These are phyloP conservation scores for Cutaneotrichosporon cyanovorans DNA, from an alignment of 1,284 basidiomycete genomes.

Conservation along the genomic window DNA sequence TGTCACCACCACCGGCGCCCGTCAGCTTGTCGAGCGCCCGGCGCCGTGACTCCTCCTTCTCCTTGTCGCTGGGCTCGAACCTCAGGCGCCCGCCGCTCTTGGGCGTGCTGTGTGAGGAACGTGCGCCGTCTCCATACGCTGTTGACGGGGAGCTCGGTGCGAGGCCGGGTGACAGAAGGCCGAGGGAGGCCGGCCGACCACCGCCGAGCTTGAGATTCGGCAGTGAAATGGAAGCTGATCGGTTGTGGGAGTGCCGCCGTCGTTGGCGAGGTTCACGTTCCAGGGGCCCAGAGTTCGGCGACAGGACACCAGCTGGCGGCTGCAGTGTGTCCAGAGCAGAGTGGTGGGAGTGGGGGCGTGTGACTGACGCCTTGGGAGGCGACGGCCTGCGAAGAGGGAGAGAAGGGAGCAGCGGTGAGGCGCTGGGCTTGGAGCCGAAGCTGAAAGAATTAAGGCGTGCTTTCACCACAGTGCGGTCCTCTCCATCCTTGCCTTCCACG, in stretches of 20 bases:
- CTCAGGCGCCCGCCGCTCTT: conserved; percentile 23
- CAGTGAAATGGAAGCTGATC: conserved; percentile 42
- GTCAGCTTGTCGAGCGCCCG: conserved; percentile 41
- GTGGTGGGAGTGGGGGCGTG: neutral
- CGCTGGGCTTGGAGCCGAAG: conserved; percentile 32
- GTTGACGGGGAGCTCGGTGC: conserved; percentile 26
- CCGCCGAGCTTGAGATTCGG: conserved; percentile 36
- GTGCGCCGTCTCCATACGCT: conserved; percentile 10
- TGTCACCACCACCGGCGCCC: conserved; percentile 14
- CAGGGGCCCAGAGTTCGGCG: conserved; percentile 16
- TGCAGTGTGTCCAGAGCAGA: conserved; percentile 2
- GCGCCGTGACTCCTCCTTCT: conserved; percentile 35
- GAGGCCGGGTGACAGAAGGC: conserved; percentile 28
- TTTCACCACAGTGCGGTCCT: conserved; percentile 14
- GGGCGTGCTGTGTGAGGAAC: conserved; percentile 5
- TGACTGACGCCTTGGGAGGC: conserved; percentile 10
- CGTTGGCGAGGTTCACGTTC: conserved; percentile 13
- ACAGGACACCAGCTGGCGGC: neutral
- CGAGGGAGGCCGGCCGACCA: conserved; percentile 29
- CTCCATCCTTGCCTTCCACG: conserved; percentile 10
- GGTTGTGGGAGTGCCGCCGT: conserved; percentile 40
- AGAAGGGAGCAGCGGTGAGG: conserved; percentile 11
- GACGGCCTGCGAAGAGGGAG: conserved; percentile 8
- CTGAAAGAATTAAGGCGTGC: conserved; percentile 29
- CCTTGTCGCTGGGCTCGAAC: conserved; percentile 41